These are phyloP conservation scores for Blastobotrys chiropterorum DNA, from an alignment of 805 yeast genomes.

Conservation along the genomic window DNA sequence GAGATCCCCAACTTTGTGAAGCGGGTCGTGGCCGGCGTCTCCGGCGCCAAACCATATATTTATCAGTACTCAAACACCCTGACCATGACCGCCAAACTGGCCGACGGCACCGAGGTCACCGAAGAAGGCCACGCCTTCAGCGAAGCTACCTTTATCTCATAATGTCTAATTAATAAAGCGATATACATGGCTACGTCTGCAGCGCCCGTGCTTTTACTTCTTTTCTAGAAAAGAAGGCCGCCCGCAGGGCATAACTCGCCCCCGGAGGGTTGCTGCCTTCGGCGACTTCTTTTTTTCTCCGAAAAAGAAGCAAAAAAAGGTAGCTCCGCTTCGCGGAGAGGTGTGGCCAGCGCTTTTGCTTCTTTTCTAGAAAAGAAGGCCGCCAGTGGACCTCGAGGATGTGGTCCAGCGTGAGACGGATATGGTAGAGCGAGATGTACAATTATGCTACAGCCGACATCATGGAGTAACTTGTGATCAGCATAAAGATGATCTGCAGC, in stretches of 20 bases:
- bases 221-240: no score
- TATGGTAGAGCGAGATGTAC: no score
- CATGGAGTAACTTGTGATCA: slow-evolving; percentile 60
- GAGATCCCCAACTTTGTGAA: slow-evolving; percentile 94
- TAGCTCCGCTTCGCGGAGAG: no score
- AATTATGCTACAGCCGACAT: slow-evolving; percentile 41
- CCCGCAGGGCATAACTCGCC: no score
- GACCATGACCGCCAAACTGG: slow-evolving; percentile 38
- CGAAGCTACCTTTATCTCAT: slow-evolving; percentile 74
- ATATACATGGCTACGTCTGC: background rate
- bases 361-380: no score
- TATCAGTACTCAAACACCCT: slow-evolving; percentile 79
- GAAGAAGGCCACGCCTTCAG: slow-evolving; percentile 65
- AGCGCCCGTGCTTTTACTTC: no score
- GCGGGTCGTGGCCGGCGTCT: slow-evolving; percentile 86
- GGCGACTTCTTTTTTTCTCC: no score
- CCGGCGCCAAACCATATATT: slow-evolving; percentile 94
- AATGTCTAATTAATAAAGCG: slow-evolving; percentile 3
- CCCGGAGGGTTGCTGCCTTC: no score
- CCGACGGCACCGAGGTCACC: slow-evolving; percentile 35
- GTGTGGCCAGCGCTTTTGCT: no score
- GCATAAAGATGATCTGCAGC: slow-evolving; percentile 58
- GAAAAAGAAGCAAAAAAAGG: no score
- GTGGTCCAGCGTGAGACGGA: no score
- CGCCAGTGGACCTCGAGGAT: no score